phyloP scores from a whole-genome alignment of 1,139 yeast species.

The Debaryomycetaceae sp. region DNA sequence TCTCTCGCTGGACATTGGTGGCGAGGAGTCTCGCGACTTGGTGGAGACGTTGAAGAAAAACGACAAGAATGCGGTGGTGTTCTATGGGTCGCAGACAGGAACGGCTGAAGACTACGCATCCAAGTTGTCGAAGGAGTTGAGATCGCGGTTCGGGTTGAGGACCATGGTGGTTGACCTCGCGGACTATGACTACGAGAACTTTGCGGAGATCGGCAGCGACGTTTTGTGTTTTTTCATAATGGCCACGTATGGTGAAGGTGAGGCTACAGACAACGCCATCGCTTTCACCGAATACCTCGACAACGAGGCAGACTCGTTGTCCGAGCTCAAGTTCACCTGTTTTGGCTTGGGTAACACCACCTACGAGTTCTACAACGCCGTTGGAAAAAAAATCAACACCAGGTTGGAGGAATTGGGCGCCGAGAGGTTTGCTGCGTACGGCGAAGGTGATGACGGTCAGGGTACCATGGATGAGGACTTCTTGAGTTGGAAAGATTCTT shows the following conservation, averaged over 20 bases:
- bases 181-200: conserved; percentile 74
- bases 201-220: conserved; percentile 51
- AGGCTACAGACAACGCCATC: conserved; percentile 90
- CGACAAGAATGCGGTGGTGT: conserved; percentile 73
- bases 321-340: conserved; percentile 64
- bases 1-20: conserved; percentile 34
- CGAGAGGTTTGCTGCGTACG: conserved; percentile 63
- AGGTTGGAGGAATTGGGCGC: conserved; percentile 64
- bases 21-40: conserved; percentile 54
- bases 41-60: conserved; percentile 58
- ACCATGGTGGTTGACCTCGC: conserved; percentile 88
- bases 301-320: conserved; percentile 57
- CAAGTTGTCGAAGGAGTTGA: conserved; percentile 84
- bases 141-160: conserved; percentile 74
- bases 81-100: conserved; percentile 97
- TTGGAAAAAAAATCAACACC: conserved; percentile 58
- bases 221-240: conserved; percentile 67
- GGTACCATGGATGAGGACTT: conserved; percentile 96
- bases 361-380: conserved; percentile 84
- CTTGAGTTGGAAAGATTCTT: conserved; percentile 83
- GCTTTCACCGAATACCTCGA: conserved; percentile 64
- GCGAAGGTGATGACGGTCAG: conserved; percentile 92
- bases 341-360: conserved; percentile 94
- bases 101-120: conserved; percentile 98
- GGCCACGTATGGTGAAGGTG: conserved; percentile 98